Conservation (phyloP, 306 rosid genomes). For the Albizia julibrissin region DNA sequence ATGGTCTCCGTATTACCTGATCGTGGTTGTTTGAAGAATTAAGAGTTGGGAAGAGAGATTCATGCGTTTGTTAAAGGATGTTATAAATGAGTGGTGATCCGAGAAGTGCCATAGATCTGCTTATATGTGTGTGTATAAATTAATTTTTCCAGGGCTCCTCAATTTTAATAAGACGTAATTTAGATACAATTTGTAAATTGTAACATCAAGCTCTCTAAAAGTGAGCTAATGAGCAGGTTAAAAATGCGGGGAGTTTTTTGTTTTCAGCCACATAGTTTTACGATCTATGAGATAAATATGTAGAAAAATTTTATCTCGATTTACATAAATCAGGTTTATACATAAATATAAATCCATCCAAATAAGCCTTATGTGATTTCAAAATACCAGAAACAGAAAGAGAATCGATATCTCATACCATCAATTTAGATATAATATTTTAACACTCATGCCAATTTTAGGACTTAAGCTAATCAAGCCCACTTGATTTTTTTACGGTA, state of each 20-base stretch:
- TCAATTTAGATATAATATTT: not conserved
- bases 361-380: not conserved
- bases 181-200: not conserved
- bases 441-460: not conserved
- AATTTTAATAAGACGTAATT: not conserved
- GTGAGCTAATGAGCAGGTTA: not conserved
- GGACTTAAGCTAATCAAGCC: not conserved
- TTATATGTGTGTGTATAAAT: no score
- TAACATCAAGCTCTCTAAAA: not conserved
- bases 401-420: not conserved
- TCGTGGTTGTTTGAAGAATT: no score
- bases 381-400: not conserved
- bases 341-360: no score
- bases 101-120: conserved; percentile 15
- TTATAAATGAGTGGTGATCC: conserved; percentile 48
- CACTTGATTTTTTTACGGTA: not conserved
- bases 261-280: not conserved
- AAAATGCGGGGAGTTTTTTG: not conserved
- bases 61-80: no score
- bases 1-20: no score
- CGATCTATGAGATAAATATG: no score
- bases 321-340: no score
- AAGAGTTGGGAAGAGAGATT: no score
- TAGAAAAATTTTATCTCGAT: no score
- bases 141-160: no score